phyloP scores from a whole-genome alignment of 169 alveolate genomes.

The Plasmodium yoelii region DNA sequence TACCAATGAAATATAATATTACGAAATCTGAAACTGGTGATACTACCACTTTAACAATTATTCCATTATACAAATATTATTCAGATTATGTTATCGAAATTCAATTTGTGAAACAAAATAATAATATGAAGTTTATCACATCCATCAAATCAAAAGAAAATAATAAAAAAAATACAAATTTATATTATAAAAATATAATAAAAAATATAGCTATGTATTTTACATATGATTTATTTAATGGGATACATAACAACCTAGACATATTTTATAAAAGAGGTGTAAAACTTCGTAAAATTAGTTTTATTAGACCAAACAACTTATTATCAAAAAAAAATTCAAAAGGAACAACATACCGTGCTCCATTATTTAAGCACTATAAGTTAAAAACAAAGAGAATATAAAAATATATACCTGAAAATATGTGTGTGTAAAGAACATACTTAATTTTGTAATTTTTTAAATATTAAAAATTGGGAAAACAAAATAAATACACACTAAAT shows the following conservation, averaged over 20 bases:
- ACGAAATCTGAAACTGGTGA: slow-evolving; percentile 11
- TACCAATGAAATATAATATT: slow-evolving; percentile 48
- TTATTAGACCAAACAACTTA: slow-evolving; percentile 20
- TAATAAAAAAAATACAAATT: neutral
- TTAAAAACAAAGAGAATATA: slow-evolving; percentile 25
- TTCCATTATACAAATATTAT: slow-evolving; percentile 63
- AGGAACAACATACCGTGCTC: slow-evolving; percentile 4
- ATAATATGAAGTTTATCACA: slow-evolving; percentile 27
- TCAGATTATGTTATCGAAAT: slow-evolving; percentile 56
- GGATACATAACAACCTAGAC: slow-evolving; percentile 56
- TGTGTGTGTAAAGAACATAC: neutral
- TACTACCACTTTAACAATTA: slow-evolving; percentile 35
- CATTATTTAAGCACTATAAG: slow-evolving; percentile 5
- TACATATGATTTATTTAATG: slow-evolving; percentile 57
- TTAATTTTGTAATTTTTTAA: no score
- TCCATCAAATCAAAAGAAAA: slow-evolving; percentile 2
- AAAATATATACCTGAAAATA: slow-evolving; percentile 2
- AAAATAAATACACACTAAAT: no score
- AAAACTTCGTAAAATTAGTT: neutral
- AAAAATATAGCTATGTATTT: slow-evolving; percentile 53
- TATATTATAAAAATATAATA: slow-evolving; percentile 14
- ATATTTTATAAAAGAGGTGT: slow-evolving; percentile 42
- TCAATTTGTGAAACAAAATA: slow-evolving; percentile 30
- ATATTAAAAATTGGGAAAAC: no score
- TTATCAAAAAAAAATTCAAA: slow-evolving; percentile 22